A percentile compares a stretch with the other conserved stretches of the same genome.
These are phyloP conservation scores for Phialophora macrospora DNA, from an alignment of 2,329 filamentous ascomycete species.

Conservation along the genomic window DNA sequence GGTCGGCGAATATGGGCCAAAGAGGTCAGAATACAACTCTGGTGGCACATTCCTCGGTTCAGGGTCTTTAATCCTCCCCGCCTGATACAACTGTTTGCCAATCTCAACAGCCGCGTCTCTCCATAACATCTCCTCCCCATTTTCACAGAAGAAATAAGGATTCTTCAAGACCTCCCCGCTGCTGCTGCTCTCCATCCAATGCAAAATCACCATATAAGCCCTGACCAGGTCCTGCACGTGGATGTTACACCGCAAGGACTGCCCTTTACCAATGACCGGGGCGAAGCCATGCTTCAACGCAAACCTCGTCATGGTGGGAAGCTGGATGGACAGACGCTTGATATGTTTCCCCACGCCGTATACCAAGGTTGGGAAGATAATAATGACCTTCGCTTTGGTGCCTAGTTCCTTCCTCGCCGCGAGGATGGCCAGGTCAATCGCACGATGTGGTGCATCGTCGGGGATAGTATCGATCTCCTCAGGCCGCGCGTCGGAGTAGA, in stretches of 20 bases:
- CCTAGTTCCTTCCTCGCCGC: conserved; percentile 45
- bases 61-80: conserved; percentile 48
- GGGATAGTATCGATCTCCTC: conserved; percentile 50
- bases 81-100: conserved; percentile 46
- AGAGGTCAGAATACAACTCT: conserved; percentile 50
- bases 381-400: conserved; percentile 50
- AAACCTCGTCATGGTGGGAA: conserved; percentile 55
- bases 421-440: conserved; percentile 54
- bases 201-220: conserved; percentile 52
- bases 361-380: conserved; percentile 56
- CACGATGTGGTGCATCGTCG: conserved; percentile 51
- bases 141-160: conserved; percentile 56
- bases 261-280: conserved; percentile 52
- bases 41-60: conserved; percentile 45
- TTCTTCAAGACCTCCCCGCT: conserved; percentile 46
- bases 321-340: conserved; percentile 52
- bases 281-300: conserved; percentile 56
- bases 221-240: conserved; percentile 57
- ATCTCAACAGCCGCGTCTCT: conserved; percentile 48
- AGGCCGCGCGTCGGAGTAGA: conserved; percentile 51
- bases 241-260: conserved; percentile 50
- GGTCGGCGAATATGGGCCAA: conserved; percentile 45
- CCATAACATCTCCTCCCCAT: conserved; percentile 53
- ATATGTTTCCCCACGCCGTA: conserved; percentile 51
- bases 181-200: conserved; percentile 48